A percentile compares a stretch with the other conserved stretches of the same genome.
Conservation (phyloP, 1,139 yeast species). For the Kluyveromyces sp. region DNA sequence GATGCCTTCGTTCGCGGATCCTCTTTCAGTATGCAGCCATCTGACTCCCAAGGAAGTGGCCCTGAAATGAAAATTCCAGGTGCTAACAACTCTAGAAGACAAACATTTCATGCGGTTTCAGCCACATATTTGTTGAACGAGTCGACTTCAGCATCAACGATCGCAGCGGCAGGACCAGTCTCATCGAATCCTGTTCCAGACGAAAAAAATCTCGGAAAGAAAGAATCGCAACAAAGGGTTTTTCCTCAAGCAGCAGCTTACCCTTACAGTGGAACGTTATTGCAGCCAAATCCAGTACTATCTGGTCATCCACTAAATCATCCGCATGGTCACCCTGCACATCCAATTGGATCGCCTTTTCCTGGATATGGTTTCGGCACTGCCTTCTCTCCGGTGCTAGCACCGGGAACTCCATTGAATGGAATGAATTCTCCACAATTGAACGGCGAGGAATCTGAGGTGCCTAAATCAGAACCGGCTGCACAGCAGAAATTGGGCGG, state of each 20-base stretch:
- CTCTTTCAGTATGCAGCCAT: slow-evolving; percentile 1
- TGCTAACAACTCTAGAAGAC: slow-evolving; percentile 31
- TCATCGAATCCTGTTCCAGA: slow-evolving; percentile 10
- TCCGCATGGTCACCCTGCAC: slow-evolving; percentile 19
- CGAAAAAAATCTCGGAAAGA: slow-evolving; percentile 6
- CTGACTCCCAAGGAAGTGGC: slow-evolving; percentile 1
- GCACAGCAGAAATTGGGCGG: slow-evolving; percentile 1
- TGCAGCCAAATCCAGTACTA: slow-evolving; percentile 27
- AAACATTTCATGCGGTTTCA: slow-evolving; percentile 37
- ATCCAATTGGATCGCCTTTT: slow-evolving; percentile 26
- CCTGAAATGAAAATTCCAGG: neutral
- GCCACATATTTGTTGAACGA: slow-evolving; percentile 31
- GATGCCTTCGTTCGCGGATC: slow-evolving; percentile 6
- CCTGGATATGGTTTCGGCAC: slow-evolving; percentile 31
- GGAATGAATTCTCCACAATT: neutral
- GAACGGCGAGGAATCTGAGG: neutral
- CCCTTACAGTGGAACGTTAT: slow-evolving; percentile 32
- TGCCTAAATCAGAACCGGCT: neutral
- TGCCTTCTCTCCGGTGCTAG: slow-evolving; percentile 28
- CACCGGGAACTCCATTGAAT: slow-evolving; percentile 9
- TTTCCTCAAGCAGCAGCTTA: slow-evolving; percentile 27
- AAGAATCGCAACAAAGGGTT: slow-evolving; percentile 6
- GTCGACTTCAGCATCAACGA: slow-evolving; percentile 17
- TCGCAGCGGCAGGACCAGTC: slow-evolving; percentile 7
- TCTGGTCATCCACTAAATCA: slow-evolving; percentile 21